Percentiles rank a stretch among this genome's conserved stretches.
Conservation (phyloP, 208 protist species). For the Herpetomonas tarakana region DNA sequence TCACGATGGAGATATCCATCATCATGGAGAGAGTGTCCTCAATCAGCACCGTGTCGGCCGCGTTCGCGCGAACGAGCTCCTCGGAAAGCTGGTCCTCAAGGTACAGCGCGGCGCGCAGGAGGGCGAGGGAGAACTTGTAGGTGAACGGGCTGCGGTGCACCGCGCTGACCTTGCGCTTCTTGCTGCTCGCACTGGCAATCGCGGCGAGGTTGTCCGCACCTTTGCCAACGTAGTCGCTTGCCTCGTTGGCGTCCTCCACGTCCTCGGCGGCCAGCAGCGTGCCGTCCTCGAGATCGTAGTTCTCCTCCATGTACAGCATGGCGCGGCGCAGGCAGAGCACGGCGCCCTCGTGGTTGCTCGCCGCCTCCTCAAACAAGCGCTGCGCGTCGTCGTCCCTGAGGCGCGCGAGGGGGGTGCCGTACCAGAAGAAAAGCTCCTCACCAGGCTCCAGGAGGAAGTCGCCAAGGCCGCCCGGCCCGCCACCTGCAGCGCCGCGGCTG, state of each 20-base stretch:
- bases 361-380: conserved; percentile 33
- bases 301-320: conserved; percentile 85
- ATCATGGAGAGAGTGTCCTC: conserved; percentile 85
- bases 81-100: conserved; percentile 58
- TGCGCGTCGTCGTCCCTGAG: conserved; percentile 31
- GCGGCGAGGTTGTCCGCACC: neutral
- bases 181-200: neutral
- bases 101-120: conserved; percentile 73
- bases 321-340: conserved; percentile 73
- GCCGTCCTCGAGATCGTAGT: conserved; percentile 69
- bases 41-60: conserved; percentile 79
- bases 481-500: conserved; percentile 9
- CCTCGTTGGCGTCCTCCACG: conserved; percentile 1
- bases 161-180: neutral
- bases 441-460: conserved; percentile 36
- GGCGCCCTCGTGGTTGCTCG: conserved; percentile 54
- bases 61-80: conserved; percentile 51
- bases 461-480: conserved; percentile 3
- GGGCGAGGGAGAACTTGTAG: conserved; percentile 53
- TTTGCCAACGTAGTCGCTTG: neutral
- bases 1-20: conserved; percentile 82
- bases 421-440: conserved; percentile 73
- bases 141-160: conserved; percentile 38
- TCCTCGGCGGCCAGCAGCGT: conserved; percentile 37
- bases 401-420: conserved; percentile 65